phyloP scores from a whole-genome alignment of 257 asterid species.

The Solanum peruvianum region DNA sequence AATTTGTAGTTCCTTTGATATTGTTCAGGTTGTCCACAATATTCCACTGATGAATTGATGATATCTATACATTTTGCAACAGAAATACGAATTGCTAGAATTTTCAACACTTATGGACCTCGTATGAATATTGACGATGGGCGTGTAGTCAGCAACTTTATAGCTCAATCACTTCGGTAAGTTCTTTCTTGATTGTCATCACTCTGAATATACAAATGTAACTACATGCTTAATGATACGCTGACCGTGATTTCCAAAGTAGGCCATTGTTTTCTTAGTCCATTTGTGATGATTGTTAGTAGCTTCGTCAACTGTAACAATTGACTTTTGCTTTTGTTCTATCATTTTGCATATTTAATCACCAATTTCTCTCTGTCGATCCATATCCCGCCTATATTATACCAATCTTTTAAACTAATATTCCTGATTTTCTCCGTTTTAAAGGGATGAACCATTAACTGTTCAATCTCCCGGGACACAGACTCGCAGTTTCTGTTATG shows the following conservation, averaged over 20 bases:
- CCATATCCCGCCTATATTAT: background rate
- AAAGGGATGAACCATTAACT: constrained; percentile 73
- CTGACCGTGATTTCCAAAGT: background rate
- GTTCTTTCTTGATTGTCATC: background rate
- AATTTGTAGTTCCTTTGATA: background rate
- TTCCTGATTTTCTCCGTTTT: background rate
- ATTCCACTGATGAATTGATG: background rate
- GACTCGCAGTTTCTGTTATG: constrained; percentile 55
- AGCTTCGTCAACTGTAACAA: background rate
- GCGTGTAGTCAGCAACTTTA: constrained; percentile 89
- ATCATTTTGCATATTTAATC: background rate
- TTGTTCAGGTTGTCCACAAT: background rate
- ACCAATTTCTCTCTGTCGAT: background rate
- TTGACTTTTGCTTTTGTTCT: background rate
- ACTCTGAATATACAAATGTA: background rate
- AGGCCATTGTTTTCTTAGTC: background rate
- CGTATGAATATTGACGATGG: constrained; percentile 96
- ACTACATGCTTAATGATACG: background rate
- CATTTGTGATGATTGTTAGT: background rate
- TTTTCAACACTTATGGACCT: constrained; percentile 94
- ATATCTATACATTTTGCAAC: background rate
- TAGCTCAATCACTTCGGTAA: constrained; percentile 89
- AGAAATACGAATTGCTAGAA: constrained; percentile 96
- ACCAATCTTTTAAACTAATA: background rate
- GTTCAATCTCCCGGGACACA: constrained; percentile 97